These are phyloP conservation scores for Acanthochlamys bracteata DNA, from an alignment of 106 monocot genomes.

Conservation along the genomic window DNA sequence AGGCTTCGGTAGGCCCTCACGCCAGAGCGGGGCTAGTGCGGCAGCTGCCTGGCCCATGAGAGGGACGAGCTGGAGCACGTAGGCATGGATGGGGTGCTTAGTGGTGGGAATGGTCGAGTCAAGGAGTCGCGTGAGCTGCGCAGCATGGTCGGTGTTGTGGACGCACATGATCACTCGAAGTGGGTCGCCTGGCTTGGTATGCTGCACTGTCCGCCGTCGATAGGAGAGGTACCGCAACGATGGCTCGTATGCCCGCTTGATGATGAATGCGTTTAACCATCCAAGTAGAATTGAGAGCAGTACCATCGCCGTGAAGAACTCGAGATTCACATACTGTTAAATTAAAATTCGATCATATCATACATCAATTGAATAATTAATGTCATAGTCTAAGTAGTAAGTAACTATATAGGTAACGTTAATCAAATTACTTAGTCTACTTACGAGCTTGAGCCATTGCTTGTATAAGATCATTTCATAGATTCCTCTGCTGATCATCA, in stretches of 20 bases:
- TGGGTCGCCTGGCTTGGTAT: not conserved
- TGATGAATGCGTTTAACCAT: not conserved
- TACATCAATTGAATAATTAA: too few relatives aligned
- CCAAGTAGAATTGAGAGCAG: not conserved
- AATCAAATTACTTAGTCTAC: too few relatives aligned
- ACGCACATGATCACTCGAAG: constrained; percentile 1
- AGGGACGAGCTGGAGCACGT: constrained; percentile 7
- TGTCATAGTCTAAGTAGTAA: too few relatives aligned
- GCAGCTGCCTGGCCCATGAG: constrained; percentile 6
- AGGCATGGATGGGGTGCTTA: not conserved
- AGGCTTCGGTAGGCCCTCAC: not conserved
- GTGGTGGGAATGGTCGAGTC: not conserved
- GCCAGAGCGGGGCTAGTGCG: not conserved
- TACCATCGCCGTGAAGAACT: too few relatives aligned
- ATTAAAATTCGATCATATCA: too few relatives aligned
- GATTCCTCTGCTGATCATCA: not conserved
- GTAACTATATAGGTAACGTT: too few relatives aligned
- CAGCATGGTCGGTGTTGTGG: not conserved
- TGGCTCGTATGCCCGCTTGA: constrained; percentile 7
- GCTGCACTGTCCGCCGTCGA: constrained; percentile 11
- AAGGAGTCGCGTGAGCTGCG: constrained; percentile 4
- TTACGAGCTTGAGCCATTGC: not conserved
- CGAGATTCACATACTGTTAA: too few relatives aligned
- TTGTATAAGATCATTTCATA: not conserved
- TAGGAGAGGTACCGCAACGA: not conserved